Base-by-base conservation (phyloP, 495 filamentous ascomycete genomes). In the Penicillium psychrofluorescens region DNA sequence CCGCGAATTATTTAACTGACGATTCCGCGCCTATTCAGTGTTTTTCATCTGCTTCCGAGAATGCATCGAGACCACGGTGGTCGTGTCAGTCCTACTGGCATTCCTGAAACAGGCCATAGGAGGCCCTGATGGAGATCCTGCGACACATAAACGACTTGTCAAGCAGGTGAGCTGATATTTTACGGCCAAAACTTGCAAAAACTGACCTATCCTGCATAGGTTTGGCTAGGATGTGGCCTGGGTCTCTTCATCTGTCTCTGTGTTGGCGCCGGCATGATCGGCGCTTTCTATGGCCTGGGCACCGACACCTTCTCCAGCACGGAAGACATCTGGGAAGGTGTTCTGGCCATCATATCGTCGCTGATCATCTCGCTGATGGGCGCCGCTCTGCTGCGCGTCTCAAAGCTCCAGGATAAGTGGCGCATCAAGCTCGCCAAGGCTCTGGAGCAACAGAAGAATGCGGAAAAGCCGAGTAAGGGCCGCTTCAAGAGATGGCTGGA, bases 1-100 rank as follows among this genome's bases (percentile, higher is more conserved):
- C 22, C 22, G 14, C 16, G 29, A 32, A 40, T n/a, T 6, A 35
- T 42, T 10, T 33, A 13, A 11, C 43, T 46, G 41, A 41, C 29
- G 15, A 22, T 12, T 28, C 35, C 12, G 31, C 43, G 29, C 36
- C 31, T 14, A 34, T 37, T 28, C 22, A 73, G 73, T 92, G 38
- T 95, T 92, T 66, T 90, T 95, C 66, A 83, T 95, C 58, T 78
- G 80, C 54, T 90, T 92, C 54, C 84, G 88, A 56, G 88, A 95
- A 71, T 81, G 81, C 30, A 66, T 95, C 15, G 88, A 95, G 61
- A 84, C 81, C 0, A 79, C 73, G 45, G 84, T 92, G 54, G 84
- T 95, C 46, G 81, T 92, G 32, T 91, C 88, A 2, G 81, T 92
- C 13, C 71, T 95, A 4, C 70, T 95, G 38, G 79, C 87, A 22